phyloP scores from a whole-genome alignment of 2,329 filamentous ascomycete species.

The Trichoderma sp. region DNA sequence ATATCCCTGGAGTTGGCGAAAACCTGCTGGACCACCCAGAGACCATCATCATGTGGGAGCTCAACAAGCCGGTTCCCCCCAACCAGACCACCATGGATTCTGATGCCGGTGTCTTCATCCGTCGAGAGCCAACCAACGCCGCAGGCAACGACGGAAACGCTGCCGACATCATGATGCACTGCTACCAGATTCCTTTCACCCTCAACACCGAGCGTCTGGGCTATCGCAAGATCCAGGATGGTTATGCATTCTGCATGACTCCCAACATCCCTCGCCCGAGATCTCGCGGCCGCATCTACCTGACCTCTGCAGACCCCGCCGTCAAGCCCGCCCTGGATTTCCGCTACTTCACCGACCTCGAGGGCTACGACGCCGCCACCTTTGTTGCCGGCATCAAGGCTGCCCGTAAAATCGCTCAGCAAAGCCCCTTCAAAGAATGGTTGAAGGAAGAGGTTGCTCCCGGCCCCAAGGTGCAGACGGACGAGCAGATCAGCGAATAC shows the following conservation, averaged over 20 bases:
- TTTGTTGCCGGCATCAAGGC: conserved; percentile 77
- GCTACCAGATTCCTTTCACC: conserved; percentile 92
- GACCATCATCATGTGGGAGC: conserved; percentile 71
- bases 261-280: conserved; percentile 86
- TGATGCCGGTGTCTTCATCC: conserved; percentile 85
- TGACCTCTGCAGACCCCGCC: conserved; percentile 73
- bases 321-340: conserved; percentile 86
- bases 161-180: conserved; percentile 94
- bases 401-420: conserved; percentile 74
- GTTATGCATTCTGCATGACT: conserved; percentile 90
- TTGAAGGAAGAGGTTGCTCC: conserved; percentile 82
- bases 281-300: conserved; percentile 75
- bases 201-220: conserved; percentile 83
- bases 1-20: conserved; percentile 63
- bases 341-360: conserved; percentile 85
- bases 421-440: conserved; percentile 80
- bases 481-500: conserved; percentile 82
- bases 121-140: conserved; percentile 73
- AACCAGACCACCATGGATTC: conserved; percentile 92
- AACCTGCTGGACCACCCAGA: conserved; percentile 66
- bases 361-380: conserved; percentile 82
- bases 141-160: conserved; percentile 70
- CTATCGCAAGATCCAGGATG: conserved; percentile 65
- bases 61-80: conserved; percentile 73
- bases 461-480: conserved; percentile 71